Percentiles rank a stretch among this genome's conserved stretches.
Conservation (phyloP, 805 yeast genomes). For the Ascoidea tarda region DNA sequence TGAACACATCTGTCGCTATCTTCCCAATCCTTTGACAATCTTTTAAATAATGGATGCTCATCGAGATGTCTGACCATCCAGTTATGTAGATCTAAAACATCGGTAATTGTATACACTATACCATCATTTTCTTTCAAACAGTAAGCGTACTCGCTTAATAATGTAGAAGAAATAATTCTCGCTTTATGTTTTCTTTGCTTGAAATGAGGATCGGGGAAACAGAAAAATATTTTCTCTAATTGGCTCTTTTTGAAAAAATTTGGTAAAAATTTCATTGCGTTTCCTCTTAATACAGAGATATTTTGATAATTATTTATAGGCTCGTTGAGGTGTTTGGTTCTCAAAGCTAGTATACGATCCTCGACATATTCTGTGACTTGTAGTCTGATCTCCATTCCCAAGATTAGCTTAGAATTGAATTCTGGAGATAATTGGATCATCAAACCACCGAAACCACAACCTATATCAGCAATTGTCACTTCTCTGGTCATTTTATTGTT, state of each 20-base stretch:
- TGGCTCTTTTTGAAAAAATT: slow-evolving; percentile 81
- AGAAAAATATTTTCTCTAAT: slow-evolving; percentile 83
- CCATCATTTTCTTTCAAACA: slow-evolving; percentile 72
- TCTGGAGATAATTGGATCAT: slow-evolving; percentile 65
- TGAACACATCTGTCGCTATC: slow-evolving; percentile 64
- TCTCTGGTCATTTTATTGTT: slow-evolving; percentile 24
- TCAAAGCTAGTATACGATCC: slow-evolving; percentile 82
- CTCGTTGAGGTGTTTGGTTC: slow-evolving; percentile 31
- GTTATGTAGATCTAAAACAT: slow-evolving; percentile 79
- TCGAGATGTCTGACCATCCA: slow-evolving; percentile 95
- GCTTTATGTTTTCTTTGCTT: slow-evolving; percentile 97
- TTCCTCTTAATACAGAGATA: slow-evolving; percentile 82
- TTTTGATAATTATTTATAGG: slow-evolving; percentile 47
- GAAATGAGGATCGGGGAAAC: slow-evolving; percentile 99
- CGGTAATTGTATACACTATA: slow-evolving; percentile 85
- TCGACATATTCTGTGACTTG: slow-evolving; percentile 97
- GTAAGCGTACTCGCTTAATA: slow-evolving; percentile 85
- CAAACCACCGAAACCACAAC: slow-evolving; percentile 96
- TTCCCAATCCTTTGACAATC: slow-evolving; percentile 74
- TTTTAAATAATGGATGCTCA: slow-evolving; percentile 81
- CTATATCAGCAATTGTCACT: slow-evolving; percentile 89
- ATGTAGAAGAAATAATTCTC: slow-evolving; percentile 80
- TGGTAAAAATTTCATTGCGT: slow-evolving; percentile 95
- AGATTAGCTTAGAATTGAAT: slow-evolving; percentile 58
- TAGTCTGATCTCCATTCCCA: slow-evolving; percentile 96